Conservation (phyloP, 805 yeast genomes). For the Hanseniaspora lachancei region DNA sequence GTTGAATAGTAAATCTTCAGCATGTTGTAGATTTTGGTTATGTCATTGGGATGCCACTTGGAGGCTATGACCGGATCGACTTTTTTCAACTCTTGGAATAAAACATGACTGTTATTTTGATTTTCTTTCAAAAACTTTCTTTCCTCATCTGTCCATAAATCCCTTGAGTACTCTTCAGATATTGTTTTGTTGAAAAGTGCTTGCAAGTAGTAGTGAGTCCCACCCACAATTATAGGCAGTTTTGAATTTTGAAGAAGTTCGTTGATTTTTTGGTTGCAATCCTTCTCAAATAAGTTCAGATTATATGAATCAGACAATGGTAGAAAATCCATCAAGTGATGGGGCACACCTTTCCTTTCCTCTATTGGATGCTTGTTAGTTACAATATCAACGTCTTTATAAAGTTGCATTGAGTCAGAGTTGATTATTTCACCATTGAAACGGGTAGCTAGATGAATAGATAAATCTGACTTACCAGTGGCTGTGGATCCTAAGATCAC, state of each 20-base stretch:
- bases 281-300: constrained; percentile 63
- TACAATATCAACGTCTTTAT: constrained; percentile 54
- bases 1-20: constrained; percentile 64
- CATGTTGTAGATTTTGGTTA: constrained; percentile 63
- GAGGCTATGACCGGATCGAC: constrained; percentile 61
- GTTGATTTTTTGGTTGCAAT: constrained; percentile 48
- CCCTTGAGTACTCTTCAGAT: constrained; percentile 22
- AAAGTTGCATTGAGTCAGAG: constrained; percentile 96
- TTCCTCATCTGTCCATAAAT: constrained; percentile 26
- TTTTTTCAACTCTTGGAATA: constrained; percentile 36
- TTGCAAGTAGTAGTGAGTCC: constrained; percentile 88
- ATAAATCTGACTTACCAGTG: constrained; percentile 79
- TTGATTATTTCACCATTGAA: constrained; percentile 82
- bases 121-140: constrained; percentile 17
- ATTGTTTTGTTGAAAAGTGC: constrained; percentile 57
- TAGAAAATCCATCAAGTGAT: constrained; percentile 79
- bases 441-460: constrained; percentile 53
- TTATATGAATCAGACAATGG: constrained; percentile 70
- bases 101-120: constrained; percentile 12
- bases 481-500: constrained; percentile 89
- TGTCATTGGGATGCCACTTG: constrained; percentile 87
- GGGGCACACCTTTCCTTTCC: constrained; percentile 63
- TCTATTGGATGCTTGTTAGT: constrained; percentile 83
- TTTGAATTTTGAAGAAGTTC: constrained; percentile 57
- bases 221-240: constrained; percentile 82